A percentile compares a stretch with the other conserved stretches of the same genome.
phyloP scores from a whole-genome alignment of 2,329 filamentous ascomycete species.

The Coniochaeta sp. region DNA sequence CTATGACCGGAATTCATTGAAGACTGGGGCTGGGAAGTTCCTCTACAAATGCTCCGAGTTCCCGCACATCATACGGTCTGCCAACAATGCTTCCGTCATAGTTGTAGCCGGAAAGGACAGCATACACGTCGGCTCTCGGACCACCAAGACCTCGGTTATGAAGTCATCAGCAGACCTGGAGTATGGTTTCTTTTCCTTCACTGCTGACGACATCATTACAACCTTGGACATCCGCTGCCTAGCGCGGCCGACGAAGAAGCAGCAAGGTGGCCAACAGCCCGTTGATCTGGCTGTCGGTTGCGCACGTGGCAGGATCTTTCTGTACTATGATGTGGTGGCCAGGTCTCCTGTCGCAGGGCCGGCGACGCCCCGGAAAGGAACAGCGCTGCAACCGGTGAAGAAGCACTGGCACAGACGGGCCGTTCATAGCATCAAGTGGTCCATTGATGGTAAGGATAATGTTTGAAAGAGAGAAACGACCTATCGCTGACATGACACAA shows the following conservation, averaged over 20 bases:
- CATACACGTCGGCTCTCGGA: conserved; percentile 53
- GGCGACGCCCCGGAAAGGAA: conserved; percentile 29
- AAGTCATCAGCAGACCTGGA: conserved; percentile 32
- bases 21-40: conserved; percentile 10
- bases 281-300: conserved; percentile 70
- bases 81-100: conserved; percentile 50
- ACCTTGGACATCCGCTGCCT: conserved; percentile 55
- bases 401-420: conserved; percentile 88
- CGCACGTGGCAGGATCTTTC: conserved; percentile 65
- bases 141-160: conserved; percentile 19
- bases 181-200: conserved; percentile 52
- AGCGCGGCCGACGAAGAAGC: conserved; percentile 19
- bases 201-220: conserved; percentile 56
- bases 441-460: conserved; percentile 64
- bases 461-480: background rate
- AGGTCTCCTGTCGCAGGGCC: conserved; percentile 41
- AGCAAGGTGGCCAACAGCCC: conserved; percentile 17
- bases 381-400: conserved; percentile 52
- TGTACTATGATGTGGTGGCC: conserved; percentile 70
- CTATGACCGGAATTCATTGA: conserved; percentile 30
- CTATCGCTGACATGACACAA: conserved; percentile 31
- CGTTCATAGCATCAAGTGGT: conserved; percentile 85
- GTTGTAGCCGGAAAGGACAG: conserved; percentile 44
- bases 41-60: conserved; percentile 16
- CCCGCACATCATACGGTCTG: conserved; percentile 14